Percentiles rank a stretch among this genome's conserved stretches.
Conservation (phyloP, 169 alveolate genomes). For the Eimeria acervulina region DNA sequence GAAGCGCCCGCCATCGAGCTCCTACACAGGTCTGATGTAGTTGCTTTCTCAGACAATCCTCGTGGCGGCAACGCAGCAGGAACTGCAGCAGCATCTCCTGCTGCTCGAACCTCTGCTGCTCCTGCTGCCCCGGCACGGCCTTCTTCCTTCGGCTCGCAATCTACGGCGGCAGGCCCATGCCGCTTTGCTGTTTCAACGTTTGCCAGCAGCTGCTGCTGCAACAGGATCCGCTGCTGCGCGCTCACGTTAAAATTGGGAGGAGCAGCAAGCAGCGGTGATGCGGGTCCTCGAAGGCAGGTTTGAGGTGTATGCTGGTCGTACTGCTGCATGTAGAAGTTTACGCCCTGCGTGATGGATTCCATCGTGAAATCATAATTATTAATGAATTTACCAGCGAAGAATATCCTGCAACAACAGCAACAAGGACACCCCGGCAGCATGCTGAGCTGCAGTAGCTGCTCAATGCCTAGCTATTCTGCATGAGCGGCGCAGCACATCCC, state of each 20-base stretch:
- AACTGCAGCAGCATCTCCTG: slow-evolving; percentile 28
- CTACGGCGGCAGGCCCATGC: not conserved
- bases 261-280: slow-evolving; percentile 74
- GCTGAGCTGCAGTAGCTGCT: not conserved
- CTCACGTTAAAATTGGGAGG: slow-evolving; percentile 54
- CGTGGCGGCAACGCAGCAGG: slow-evolving; percentile 24
- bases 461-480: not conserved
- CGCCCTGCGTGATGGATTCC: slow-evolving; percentile 91
- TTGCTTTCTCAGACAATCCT: not conserved
- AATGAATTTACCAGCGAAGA: slow-evolving; percentile 94
- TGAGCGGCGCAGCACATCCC: not conserved
- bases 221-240: slow-evolving; percentile 77
- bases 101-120: not conserved
- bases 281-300: slow-evolving; percentile 59
- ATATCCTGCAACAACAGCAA: slow-evolving; percentile 85
- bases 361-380: slow-evolving; percentile 90
- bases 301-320: slow-evolving; percentile 78
- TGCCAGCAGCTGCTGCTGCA: slow-evolving; percentile 69
- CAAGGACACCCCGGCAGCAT: not conserved
- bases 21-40: not conserved
- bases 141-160: not conserved
- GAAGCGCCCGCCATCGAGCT: slow-evolving; percentile 1
- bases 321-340: slow-evolving; percentile 85
- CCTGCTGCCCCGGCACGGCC: slow-evolving; percentile 74
- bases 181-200: slow-evolving; percentile 54